Evolutionary conservation across 2,329 filamentous ascomycete species (phyloP), one percentile per base, ranked within the genome.

Genomic region (Cladophialophora bantiana): DNA sequence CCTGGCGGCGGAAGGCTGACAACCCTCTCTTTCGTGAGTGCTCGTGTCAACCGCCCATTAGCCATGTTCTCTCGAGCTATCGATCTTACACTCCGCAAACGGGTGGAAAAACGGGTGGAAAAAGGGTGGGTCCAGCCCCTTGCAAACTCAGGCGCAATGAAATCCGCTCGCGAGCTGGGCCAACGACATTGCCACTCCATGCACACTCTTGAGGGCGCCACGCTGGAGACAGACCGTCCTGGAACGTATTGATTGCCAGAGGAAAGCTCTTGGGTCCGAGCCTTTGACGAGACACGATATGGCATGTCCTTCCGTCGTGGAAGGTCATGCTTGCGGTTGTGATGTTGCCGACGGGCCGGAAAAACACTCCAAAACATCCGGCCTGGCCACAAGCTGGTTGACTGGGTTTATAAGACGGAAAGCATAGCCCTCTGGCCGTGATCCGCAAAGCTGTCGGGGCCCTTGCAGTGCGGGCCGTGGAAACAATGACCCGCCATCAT

Each of bases 21-120:
- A 20, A 42, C 53, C 48, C 12, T 36, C 53, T 31, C 54, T 15
- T 6, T 38, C 18, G 53, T 64, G 42, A 15, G 52, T 50, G 65
- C 48, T 64, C 40, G 64, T 45, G 50, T 59, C 59, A 62, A 54
- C 15, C 40, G 57, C 62, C 60, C 61, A 65, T 59, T 64, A 65
- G 66, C 66, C 62, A 65, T 64, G 62, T 58, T 45, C 40, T 56
- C 57, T 35, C 32, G 18, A 31, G n/a, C 20, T 52, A 58, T 45
- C 38, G 55, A 38, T 59, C 65, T 64, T 56, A 64, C 60, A 15
- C 50, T 40, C 60, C 59, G 50, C 53, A 40, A 52, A 55, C 18
- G 56, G 20, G 35, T 52, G 53, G 53, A n/a, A 38, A 40, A 20
- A 38, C 7, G 61, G 38, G 35, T 52, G 38, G 52, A 18, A 35